These are phyloP conservation scores for Magnusiomyces tetraspermus DNA, from an alignment of 1,139 yeast genomes.

Conservation along the genomic window DNA sequence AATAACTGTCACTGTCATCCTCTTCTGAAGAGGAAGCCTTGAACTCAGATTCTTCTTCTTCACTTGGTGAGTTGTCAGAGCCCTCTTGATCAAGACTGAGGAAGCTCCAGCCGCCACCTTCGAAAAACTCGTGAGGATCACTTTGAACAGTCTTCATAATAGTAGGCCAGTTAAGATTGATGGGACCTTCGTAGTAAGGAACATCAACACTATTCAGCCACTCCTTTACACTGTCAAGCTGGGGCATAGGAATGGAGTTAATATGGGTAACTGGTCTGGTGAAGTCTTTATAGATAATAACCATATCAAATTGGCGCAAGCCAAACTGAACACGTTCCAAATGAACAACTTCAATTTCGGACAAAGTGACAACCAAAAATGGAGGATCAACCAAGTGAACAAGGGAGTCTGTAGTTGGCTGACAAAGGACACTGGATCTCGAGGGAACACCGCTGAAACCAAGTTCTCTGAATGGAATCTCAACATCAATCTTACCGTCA, in stretches of 20 bases:
- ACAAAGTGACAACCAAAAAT: slow-evolving; percentile 79
- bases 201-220: slow-evolving; percentile 96
- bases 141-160: slow-evolving; percentile 90
- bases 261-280: slow-evolving; percentile 80
- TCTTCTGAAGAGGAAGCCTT: slow-evolving; percentile 29
- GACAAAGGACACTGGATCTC: slow-evolving; percentile 86
- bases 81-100: slow-evolving; percentile 51
- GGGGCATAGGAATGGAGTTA: slow-evolving; percentile 89
- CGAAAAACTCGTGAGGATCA: slow-evolving; percentile 87
- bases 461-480: slow-evolving; percentile 88
- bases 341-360: slow-evolving; percentile 90
- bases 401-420: slow-evolving; percentile 95
- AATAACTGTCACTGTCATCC: slow-evolving; percentile 22
- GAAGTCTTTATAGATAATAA: slow-evolving; percentile 89
- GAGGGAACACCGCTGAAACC: slow-evolving; percentile 98
- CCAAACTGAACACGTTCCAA: slow-evolving; percentile 97
- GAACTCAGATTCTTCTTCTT: slow-evolving; percentile 35
- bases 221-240: slow-evolving; percentile 83
- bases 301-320: slow-evolving; percentile 89
- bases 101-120: slow-evolving; percentile 90
- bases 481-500: slow-evolving; percentile 63
- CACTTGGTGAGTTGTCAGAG: slow-evolving; percentile 42
- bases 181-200: slow-evolving; percentile 89
- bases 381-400: slow-evolving; percentile 94
- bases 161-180: slow-evolving; percentile 90